Evolutionary conservation across 805 yeast species (phyloP).

Genomic region (Candida lessepsii): DNA sequence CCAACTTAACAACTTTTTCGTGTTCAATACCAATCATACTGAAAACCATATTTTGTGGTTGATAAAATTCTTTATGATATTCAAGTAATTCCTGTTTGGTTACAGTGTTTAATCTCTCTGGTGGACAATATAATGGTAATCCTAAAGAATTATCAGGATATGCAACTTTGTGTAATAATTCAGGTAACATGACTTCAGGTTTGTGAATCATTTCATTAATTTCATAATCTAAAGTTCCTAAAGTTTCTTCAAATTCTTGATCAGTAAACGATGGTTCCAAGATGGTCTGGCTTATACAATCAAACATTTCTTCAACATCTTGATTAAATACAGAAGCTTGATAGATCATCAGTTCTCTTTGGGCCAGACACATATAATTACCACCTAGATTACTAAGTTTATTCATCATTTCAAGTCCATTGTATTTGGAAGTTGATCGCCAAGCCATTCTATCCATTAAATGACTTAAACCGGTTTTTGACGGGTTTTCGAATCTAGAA

Average conservation of each 20-base stretch:
- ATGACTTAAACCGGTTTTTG: constrained; percentile 73
- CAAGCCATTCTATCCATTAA: constrained; percentile 83
- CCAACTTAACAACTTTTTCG: constrained; percentile 62
- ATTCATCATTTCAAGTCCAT: constrained; percentile 71
- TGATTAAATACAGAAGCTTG: constrained; percentile 92
- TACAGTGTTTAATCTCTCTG: constrained; percentile 59
- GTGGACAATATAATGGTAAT: constrained; percentile 79
- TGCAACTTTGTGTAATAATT: constrained; percentile 83
- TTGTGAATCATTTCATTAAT: constrained; percentile 77
- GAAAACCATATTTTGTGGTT: constrained; percentile 78
- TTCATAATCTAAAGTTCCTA: constrained; percentile 74
- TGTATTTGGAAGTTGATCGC: constrained; percentile 58
- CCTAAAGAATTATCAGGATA: constrained; percentile 74
- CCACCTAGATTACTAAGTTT: constrained; percentile 83
- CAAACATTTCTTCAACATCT: constrained; percentile 78
- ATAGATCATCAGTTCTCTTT: constrained; percentile 87
- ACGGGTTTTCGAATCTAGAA: constrained; percentile 69
- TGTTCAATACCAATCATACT: constrained; percentile 86
- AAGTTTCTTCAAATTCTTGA: constrained; percentile 72
- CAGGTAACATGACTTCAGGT: constrained; percentile 85
- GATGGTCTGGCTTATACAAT: constrained; percentile 74
- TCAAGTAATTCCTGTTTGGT: constrained; percentile 50
- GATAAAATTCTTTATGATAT: constrained; percentile 66
- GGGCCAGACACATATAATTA: constrained; percentile 88
- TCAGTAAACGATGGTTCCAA: constrained; percentile 64